A percentile compares a stretch with the other conserved stretches of the same genome.
Conservation (phyloP, 2,329 filamentous ascomycete species). For the Fusarium sp. region DNA sequence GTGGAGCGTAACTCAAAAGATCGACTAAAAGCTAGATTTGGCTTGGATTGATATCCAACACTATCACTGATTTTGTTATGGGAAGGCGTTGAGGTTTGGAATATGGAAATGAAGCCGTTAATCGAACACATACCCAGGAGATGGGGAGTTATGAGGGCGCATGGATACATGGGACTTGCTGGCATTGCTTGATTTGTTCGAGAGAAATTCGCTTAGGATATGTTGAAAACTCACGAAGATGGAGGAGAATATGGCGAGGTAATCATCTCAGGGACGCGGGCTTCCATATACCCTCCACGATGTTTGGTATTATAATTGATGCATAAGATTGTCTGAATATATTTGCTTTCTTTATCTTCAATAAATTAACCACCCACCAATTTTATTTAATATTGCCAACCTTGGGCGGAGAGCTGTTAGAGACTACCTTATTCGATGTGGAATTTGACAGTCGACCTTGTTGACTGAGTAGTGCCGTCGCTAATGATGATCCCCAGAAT, state of each 20-base stretch:
- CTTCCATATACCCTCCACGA: conserved; percentile 46
- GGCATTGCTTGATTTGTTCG: conserved; percentile 23
- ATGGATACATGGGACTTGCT: conserved; percentile 42
- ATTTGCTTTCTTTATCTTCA: neutral
- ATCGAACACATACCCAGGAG: conserved; percentile 48
- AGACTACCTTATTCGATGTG: conserved; percentile 40
- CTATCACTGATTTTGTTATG: conserved; percentile 26
- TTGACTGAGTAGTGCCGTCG: conserved; percentile 63
- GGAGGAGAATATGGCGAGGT: conserved; percentile 23
- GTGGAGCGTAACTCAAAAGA: neutral
- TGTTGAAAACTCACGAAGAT: conserved; percentile 31
- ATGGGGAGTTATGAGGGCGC: conserved; percentile 47
- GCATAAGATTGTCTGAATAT: conserved; percentile 25
- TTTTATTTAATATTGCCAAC: neutral
- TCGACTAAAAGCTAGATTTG: neutral
- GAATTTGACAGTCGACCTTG: conserved; percentile 29
- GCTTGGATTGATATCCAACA: neutral
- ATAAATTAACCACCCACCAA: neutral
- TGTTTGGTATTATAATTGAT: conserved; percentile 31
- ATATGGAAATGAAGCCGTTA: conserved; percentile 35
- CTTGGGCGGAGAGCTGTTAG: neutral
- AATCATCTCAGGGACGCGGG: conserved; percentile 19
- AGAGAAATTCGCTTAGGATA: conserved; percentile 37
- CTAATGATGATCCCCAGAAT: conserved; percentile 83
- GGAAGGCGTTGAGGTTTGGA: conserved; percentile 43